A percentile compares a stretch with the other conserved stretches of the same genome.
Evolutionary conservation across 768 basidiomycete genomes (phyloP).

Genomic region (Pleurotus platypus): DNA sequence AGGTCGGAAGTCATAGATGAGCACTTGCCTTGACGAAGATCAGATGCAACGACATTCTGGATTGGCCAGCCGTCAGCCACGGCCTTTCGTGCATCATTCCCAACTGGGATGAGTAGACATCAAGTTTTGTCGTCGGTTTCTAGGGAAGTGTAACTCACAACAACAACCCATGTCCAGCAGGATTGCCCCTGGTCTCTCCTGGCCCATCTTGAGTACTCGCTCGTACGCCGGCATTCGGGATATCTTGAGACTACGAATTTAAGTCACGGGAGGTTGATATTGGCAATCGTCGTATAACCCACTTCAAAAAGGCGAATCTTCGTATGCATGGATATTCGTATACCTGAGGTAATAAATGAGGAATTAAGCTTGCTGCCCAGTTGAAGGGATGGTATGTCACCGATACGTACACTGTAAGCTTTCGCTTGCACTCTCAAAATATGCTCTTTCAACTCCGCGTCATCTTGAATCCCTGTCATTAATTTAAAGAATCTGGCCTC

Average conservation of each 20-base stretch:
- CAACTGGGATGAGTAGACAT: conserved; percentile 24
- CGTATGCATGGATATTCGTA: conserved; percentile 29
- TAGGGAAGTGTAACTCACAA: conserved; percentile 24
- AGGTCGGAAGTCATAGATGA: not conserved
- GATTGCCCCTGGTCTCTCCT: conserved; percentile 24
- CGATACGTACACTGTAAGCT: conserved; percentile 23
- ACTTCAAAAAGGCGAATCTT: conserved; percentile 26
- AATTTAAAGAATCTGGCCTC: conserved; percentile 31
- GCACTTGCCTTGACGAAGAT: conserved; percentile 27
- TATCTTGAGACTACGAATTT: conserved; percentile 23
- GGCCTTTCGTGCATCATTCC: conserved; percentile 35
- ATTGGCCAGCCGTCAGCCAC: conserved; percentile 37
- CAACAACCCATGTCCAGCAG: conserved; percentile 43
- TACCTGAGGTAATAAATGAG: conserved; percentile 14
- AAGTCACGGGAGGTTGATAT: not conserved
- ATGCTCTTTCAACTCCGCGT: conserved; percentile 34
- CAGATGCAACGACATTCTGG: conserved; percentile 32
- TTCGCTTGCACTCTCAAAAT: conserved; percentile 32
- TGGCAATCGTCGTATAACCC: not conserved
- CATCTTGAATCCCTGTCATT: conserved; percentile 32
- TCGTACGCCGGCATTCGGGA: conserved; percentile 29
- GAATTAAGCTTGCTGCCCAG: not conserved
- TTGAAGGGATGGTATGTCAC: not conserved
- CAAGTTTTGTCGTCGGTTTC: not conserved
- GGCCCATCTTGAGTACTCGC: conserved; percentile 23